These are phyloP conservation scores for Eucalyptus grandis DNA, from an alignment of 345 rosid species.

Conservation along the genomic window DNA sequence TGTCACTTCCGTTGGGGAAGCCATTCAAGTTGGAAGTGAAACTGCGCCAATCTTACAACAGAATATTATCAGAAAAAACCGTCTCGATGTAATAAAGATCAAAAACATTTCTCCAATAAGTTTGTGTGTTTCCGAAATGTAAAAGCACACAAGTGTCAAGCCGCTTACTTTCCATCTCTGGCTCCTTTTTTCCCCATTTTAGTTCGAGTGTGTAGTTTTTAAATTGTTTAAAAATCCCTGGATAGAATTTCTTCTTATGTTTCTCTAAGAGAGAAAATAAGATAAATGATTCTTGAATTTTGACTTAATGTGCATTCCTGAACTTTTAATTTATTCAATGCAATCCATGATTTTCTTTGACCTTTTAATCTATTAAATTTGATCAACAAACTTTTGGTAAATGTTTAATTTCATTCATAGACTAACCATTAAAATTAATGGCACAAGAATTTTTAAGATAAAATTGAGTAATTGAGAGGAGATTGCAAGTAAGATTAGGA, in stretches of 20 bases:
- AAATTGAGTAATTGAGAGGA: too few relatives aligned
- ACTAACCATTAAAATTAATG: too few relatives aligned
- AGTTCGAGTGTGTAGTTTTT: not conserved
- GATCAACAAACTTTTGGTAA: not conserved
- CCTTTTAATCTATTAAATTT: too few relatives aligned
- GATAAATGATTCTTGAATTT: too few relatives aligned
- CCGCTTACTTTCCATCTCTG: not conserved
- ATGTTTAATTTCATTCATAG: too few relatives aligned
- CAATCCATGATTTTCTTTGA: fast-evolving
- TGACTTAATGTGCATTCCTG: fast-evolving
- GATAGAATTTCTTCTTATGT: not conserved
- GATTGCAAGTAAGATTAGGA: too few relatives aligned
- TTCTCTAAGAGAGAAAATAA: not conserved
- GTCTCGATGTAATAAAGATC: not conserved
- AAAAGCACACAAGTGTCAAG: not conserved
- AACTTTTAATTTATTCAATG: too few relatives aligned
- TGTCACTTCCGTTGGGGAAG: slow-evolving; percentile 19
- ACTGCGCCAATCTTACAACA: not conserved
- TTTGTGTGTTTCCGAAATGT: not conserved
- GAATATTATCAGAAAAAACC: not conserved
- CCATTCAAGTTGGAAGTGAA: slow-evolving; percentile 29
- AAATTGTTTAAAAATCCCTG: not conserved
- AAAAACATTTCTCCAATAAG: not conserved
- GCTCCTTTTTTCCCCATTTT: not conserved
- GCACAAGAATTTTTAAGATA: fast-evolving